Evolutionary conservation across 225 moss, liverwort and hornwort genomes (phyloP), one percentile per base, ranked within the genome.

Genomic region (Rhytidiadelphus loreus): DNA sequence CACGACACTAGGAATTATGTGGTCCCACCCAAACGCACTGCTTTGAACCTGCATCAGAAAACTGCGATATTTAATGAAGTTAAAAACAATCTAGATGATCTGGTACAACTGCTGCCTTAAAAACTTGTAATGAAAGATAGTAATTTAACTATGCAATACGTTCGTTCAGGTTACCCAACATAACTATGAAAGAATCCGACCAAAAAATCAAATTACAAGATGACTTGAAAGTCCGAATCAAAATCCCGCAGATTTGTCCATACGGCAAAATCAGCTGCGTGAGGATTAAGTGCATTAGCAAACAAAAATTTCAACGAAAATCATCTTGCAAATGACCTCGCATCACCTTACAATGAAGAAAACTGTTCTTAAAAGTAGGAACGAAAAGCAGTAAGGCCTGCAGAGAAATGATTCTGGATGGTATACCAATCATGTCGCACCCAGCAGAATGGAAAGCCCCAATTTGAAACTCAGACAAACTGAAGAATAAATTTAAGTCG

Each of bases 11-110:
- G 97, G 97, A 78, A 97, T 95, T 58, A 97, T 95, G 89, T 97
- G 97, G 91, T 97, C 97, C 97, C 97, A 97, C 83, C 97, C 97
- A 89, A 95, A 97, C 79, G 95, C 89, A 88, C 96, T 97, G 90
- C 91, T 97, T 88, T 96, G 94, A 86, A 97, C 97, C 97, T 97
- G 95, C 88, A 90, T 81, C 30, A 87, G 60, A 88, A 88, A 69
- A 76, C 76, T 55, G 63, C 50, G 73, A 90, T 57, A 86, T 57
- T 58, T 37, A 71, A 75, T 89, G 30, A 71, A 84, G 44, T 57
- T 80, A 71, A 80, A 52, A 63, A 79, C n/a, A 77, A 81, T 83
- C 33, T 56, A 71, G 26, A 92, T 83, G 32, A 83, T 80, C 60
- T 81, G 68, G 32, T 82, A 84, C 53, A 64, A 44, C 76, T 46